Conservation (phyloP, 139 green algal genomes). For the Picochlorum sp. region DNA sequence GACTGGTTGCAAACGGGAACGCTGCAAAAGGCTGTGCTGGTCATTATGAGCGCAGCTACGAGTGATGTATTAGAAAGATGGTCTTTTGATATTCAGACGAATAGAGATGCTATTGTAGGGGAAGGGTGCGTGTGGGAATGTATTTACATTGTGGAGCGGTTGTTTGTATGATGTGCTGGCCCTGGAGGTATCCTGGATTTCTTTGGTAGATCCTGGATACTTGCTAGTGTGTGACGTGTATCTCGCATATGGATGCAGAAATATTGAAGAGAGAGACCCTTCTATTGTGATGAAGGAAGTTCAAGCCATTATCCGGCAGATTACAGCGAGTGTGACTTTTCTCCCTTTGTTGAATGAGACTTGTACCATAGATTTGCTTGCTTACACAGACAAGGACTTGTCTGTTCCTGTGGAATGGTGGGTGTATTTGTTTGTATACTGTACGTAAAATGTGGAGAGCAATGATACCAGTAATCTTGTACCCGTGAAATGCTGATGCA, state of each 20-base stretch:
- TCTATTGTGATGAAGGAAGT: slow-evolving; percentile 83
- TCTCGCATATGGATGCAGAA: neutral
- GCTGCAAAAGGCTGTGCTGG: slow-evolving; percentile 87
- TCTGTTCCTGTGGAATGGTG: slow-evolving; percentile 71
- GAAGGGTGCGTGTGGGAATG: slow-evolving; percentile 36
- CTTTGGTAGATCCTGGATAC: neutral
- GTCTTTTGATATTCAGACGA: slow-evolving; percentile 91
- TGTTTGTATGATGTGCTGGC: neutral
- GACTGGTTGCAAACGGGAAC: slow-evolving; percentile 74
- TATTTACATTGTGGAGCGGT: no score
- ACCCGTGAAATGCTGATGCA: no score
- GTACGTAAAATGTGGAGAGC: neutral
- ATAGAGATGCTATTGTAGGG: slow-evolving; percentile 44
- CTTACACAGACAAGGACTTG: slow-evolving; percentile 70
- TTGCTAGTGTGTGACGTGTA: no score
- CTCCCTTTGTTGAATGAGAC: slow-evolving; percentile 80
- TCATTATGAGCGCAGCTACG: slow-evolving; percentile 52
- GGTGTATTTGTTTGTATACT: neutral
- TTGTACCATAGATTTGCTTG: slow-evolving; percentile 89
- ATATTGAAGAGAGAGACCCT: slow-evolving; percentile 58
- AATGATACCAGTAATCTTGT: slow-evolving; percentile 1
- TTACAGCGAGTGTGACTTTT: slow-evolving; percentile 89
- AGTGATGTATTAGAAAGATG: slow-evolving; percentile 86
- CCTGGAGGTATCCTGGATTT: neutral
- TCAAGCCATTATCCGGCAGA: slow-evolving; percentile 86